Conservation (phyloP, 129 eudicot genomes). For the Helianthus tuberosus region DNA sequence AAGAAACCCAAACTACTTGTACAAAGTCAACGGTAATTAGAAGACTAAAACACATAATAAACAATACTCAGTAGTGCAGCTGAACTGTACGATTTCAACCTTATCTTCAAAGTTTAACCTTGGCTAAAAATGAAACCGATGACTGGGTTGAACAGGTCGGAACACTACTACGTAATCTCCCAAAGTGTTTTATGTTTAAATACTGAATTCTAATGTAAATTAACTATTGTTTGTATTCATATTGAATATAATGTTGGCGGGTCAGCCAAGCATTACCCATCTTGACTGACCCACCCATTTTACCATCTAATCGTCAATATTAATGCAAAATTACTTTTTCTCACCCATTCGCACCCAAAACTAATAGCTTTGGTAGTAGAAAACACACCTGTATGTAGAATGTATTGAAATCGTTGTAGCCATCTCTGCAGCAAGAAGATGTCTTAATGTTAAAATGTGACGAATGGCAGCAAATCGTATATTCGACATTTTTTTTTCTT, state of each 20-base stretch:
- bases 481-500: not conserved
- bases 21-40: slow-evolving; percentile 3
- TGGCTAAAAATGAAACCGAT: not conserved
- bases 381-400: slow-evolving; percentile 84
- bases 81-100: not conserved
- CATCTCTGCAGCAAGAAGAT: slow-evolving; percentile 72
- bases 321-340: not conserved
- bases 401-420: slow-evolving; percentile 98
- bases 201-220: not conserved
- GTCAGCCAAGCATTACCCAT: not conserved
- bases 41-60: not conserved
- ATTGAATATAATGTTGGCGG: not conserved
- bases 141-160: too few species aligned
- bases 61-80: slow-evolving; percentile 13
- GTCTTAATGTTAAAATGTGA: slow-evolving; percentile 17
- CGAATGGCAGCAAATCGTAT: not conserved
- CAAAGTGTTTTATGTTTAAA: not conserved
- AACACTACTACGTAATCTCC: not conserved
- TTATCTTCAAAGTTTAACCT: not conserved
- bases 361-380: not conserved
- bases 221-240: not conserved
- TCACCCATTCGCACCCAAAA: slow-evolving; percentile 19
- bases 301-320: not conserved
- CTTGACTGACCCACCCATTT: not conserved
- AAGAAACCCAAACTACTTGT: slow-evolving; percentile 15